A percentile compares a stretch with the other conserved stretches of the same genome.
Evolutionary conservation across 805 yeast genomes (phyloP).

Genomic region (Maudiozyma saulgeensis): DNA sequence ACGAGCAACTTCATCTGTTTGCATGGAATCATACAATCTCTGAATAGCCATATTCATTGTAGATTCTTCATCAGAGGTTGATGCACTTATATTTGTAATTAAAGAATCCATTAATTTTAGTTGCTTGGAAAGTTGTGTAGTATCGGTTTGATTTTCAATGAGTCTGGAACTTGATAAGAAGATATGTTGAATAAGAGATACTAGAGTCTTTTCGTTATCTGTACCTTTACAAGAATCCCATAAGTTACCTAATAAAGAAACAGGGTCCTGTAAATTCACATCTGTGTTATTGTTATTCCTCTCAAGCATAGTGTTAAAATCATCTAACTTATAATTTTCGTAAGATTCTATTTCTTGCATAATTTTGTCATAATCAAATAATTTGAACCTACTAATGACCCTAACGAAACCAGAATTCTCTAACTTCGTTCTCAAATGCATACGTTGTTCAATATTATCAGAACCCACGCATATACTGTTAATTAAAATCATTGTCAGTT

Average conservation of each 20-base stretch:
- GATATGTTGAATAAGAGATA: constrained; percentile 37
- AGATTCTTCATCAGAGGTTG: constrained; percentile 43
- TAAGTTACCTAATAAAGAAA: constrained; percentile 50
- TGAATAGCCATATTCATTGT: constrained; percentile 78
- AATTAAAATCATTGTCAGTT: constrained; percentile 25
- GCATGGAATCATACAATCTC: constrained; percentile 60
- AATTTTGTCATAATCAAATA: constrained; percentile 52
- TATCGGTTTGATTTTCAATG: constrained; percentile 17
- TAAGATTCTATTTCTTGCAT: constrained; percentile 60
- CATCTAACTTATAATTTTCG: constrained; percentile 35
- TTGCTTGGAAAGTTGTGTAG: constrained; percentile 25
- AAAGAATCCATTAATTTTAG: constrained; percentile 59
- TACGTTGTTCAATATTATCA: constrained; percentile 24
- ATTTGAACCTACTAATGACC: constrained; percentile 37
- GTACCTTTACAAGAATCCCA: constrained; percentile 43
- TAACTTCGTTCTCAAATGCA: constrained; percentile 24
- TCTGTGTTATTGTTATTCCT: constrained; percentile 12
- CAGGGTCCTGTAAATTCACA: constrained; percentile 49
- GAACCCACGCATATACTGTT: constrained; percentile 25
- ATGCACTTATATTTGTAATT: constrained; percentile 53
- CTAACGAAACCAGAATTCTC: constrained; percentile 26
- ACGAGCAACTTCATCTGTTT: constrained; percentile 83
- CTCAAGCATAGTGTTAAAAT: constrained; percentile 23
- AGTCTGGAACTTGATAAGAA: constrained; percentile 24
- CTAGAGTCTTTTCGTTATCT: constrained; percentile 40